Evolutionary conservation across 1,284 basidiomycete genomes (phyloP).

Genomic region (Sanghuangporus baumii): DNA sequence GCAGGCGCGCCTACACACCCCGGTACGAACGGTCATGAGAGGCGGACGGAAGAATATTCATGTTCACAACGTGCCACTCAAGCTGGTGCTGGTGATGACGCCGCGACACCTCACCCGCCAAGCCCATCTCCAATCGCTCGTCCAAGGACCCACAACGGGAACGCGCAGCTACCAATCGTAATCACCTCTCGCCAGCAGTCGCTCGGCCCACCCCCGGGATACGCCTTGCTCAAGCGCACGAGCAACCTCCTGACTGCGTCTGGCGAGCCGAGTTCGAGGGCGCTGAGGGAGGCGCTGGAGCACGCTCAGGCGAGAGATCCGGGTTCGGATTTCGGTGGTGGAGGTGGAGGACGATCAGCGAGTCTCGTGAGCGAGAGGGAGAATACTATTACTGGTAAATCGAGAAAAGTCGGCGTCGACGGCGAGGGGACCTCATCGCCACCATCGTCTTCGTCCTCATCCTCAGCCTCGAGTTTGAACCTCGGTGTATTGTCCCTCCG

Average conservation of each 20-base stretch:
- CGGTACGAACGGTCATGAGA: not conserved
- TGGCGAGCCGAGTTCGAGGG: not conserved
- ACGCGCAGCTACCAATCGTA: not conserved
- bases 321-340: not conserved
- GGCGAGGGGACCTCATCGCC: not conserved
- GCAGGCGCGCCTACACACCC: too few species aligned
- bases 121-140: not conserved
- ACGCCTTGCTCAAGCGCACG: not conserved
- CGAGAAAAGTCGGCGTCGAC: not conserved
- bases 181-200: not conserved
- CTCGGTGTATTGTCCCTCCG: slow-evolving; percentile 2
- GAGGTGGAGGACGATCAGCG: not conserved
- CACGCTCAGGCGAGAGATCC: not conserved
- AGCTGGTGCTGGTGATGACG: not conserved
- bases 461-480: not conserved
- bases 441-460: not conserved
- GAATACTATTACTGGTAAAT: too few species aligned
- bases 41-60: not conserved
- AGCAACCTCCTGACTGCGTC: slow-evolving; percentile 1
- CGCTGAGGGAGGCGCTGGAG: not conserved
- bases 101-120: too few species aligned
- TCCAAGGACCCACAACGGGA: not conserved
- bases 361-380: not conserved
- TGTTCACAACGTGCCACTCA: not conserved
- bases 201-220: not conserved